Evolutionary conservation across 202 grass and related monocot genomes (phyloP), one percentile per base, ranked within the genome.

Genomic region (Brachypodium distachyon): DNA sequence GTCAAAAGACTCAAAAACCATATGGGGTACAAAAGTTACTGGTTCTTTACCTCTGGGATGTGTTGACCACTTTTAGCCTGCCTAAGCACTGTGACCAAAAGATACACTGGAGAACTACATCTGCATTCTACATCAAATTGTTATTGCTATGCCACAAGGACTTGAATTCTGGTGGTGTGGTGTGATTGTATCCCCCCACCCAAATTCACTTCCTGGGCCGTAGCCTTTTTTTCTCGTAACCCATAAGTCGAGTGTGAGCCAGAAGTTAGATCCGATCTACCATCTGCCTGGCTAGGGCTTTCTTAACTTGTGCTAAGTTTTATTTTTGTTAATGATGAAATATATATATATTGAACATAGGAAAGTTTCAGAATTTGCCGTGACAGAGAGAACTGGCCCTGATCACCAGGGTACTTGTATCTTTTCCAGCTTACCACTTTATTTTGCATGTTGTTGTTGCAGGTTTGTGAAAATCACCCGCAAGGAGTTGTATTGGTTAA

Each of bases 381-480:
- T 52, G n/a, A n/a, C n/a, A 52, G 19, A 28, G 37, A 3, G 3
- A 46, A 70, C 11, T 77, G 23, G 44, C 22, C 60, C 44, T 65
- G 54, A 53, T 1, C 23, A 55, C 48, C 18, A 31, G 13, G 41
- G 23, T 29, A 31, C 29, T 28, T 74, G 32, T 28, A 6, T 21
- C n/a, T 40, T 81, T 67, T 73, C 9, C 32, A 66, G 33, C 12
- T 26, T 25, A 47, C 22, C 16, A 46, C 26, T 41, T 47, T 8
- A 21, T 22, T 34, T 69, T 34, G 77, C 29, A 39, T 63, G 28
- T 76, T 87, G 84, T 28, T 87, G 44, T 80, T 62, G 34, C 77
- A 98, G 96, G 81, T 98, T n/a, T 98, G 96, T 57, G 89, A 95
- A 83, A 98, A 95, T 90, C 87, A 98, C 74, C 96, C 96, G 76